phyloP scores from a whole-genome alignment of 2,329 filamentous ascomycete species.

The Lasiodiplodia hormozganensis region DNA sequence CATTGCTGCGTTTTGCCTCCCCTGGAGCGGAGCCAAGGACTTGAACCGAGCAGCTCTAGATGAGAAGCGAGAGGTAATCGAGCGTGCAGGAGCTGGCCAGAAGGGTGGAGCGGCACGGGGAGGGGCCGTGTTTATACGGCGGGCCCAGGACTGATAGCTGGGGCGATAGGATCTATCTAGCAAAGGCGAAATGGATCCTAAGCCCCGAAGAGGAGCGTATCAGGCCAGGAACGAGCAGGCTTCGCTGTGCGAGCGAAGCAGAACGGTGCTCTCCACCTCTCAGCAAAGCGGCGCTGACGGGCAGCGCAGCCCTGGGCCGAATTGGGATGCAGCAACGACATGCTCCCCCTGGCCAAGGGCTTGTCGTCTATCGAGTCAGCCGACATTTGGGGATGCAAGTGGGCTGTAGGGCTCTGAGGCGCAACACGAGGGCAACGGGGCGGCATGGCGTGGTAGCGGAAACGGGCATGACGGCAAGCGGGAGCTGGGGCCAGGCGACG shows the following conservation, averaged over 20 bases:
- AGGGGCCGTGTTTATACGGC: slow-evolving; percentile 19
- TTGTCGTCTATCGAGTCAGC: slow-evolving; percentile 18
- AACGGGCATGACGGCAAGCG: neutral
- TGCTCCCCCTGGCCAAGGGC: slow-evolving; percentile 7
- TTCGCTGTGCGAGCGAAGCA: neutral
- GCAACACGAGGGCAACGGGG: slow-evolving; percentile 9
- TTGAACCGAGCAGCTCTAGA: slow-evolving; percentile 13
- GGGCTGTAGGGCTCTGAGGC: slow-evolving; percentile 24
- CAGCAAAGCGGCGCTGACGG: neutral
- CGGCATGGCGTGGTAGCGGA: slow-evolving; percentile 5
- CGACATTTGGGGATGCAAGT: slow-evolving; percentile 13
- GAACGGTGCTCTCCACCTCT: neutral
- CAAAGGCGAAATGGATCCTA: slow-evolving; percentile 2
- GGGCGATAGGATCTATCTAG: neutral
- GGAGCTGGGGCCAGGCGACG: neutral
- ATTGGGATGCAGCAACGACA: slow-evolving; percentile 8
- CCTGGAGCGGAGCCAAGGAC: slow-evolving; percentile 4
- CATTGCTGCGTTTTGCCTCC: slow-evolving; percentile 15
- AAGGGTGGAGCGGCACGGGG: slow-evolving; percentile 8
- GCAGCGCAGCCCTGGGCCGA: neutral
- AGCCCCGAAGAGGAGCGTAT: neutral
- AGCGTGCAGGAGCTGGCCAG: slow-evolving; percentile 1
- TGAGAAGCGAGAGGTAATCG: slow-evolving; percentile 6
- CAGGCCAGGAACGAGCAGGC: slow-evolving; percentile 18
- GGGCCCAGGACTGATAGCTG: neutral